Conservation (phyloP, 306 rosid genomes). For the Purshia tridentata region DNA sequence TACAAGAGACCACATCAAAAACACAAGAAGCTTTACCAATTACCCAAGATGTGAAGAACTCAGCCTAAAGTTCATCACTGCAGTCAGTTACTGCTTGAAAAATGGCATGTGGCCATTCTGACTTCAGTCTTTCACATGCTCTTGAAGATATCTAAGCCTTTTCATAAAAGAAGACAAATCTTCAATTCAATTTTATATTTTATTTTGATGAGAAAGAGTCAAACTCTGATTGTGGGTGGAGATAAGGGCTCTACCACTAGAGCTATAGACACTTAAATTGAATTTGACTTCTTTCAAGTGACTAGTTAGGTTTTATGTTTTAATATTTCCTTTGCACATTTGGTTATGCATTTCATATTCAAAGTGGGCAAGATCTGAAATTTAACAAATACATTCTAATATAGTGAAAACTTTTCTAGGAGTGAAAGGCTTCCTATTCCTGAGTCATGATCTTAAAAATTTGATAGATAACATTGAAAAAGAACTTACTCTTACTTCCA, state of each 20-base stretch:
- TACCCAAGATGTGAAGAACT: background rate
- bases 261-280: background rate
- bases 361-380: background rate
- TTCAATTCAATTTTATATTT: too few species aligned
- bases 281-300: background rate
- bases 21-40: background rate
- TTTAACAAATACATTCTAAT: background rate
- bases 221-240: too few species aligned
- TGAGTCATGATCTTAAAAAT: background rate
- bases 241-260: background rate
- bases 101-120: background rate
- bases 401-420: background rate
- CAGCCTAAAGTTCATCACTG: background rate
- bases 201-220: too few species aligned
- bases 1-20: background rate
- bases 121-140: background rate
- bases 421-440: background rate
- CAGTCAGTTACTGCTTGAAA: background rate
- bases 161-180: background rate
- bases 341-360: background rate
- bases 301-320: background rate
- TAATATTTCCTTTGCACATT: background rate
- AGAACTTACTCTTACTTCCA: background rate
- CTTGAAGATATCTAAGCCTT: background rate
- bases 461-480: background rate